Base-by-base conservation (phyloP, 225 moss, liverwort and hornwort genomes). In the Marchantia paleacea region DNA sequence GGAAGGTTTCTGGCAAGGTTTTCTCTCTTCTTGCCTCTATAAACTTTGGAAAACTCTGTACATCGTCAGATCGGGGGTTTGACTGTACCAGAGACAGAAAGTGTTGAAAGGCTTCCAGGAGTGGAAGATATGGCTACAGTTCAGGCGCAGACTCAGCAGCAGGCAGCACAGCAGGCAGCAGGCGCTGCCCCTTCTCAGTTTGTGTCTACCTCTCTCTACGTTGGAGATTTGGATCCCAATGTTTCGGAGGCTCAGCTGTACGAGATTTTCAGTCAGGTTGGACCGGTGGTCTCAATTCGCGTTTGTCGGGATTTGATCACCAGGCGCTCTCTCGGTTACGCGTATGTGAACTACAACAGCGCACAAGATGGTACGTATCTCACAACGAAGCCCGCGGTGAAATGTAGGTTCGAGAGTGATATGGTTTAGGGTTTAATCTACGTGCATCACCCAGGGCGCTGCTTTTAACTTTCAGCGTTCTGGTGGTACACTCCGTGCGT, bases 291-390 rank as follows among this genome's bases (percentile, higher is more conserved):
- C 11, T 99, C 97, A 82, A 92, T 99, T 81, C 93, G 95, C 82
- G 97, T 99, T 60, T 99, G 97, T 85, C 95, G 97, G 76, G 95
- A 99, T 86, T 87, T 94, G 52, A 90, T 99, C 16, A 99, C 97
- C 22, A 91, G 92, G 90, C 97, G 92, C 9, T 99, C 97, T 70
- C 87, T 99, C 78, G 95, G 97, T 12, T 99, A 99, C 26, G 93
- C 97, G 19, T 99, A 99, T 20, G 95, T 99, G 79, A 99, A 99
- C 89, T 99, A 92, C 86, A 92, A 91, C 86, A 92, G 87, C 78
- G 93, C 92, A 39, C 91, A 95, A 79, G 97, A 99, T 88, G 97
- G 97, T 97, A 87, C 15, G 94, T 84, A 26, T 25, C 14, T 18
- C 12, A 2, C 14, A 76, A 12, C 47, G 0, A 7, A 25, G 26